These are phyloP conservation scores for Nicotiana sylvestris DNA, from an alignment of 257 asterid species.

Conservation along the genomic window DNA sequence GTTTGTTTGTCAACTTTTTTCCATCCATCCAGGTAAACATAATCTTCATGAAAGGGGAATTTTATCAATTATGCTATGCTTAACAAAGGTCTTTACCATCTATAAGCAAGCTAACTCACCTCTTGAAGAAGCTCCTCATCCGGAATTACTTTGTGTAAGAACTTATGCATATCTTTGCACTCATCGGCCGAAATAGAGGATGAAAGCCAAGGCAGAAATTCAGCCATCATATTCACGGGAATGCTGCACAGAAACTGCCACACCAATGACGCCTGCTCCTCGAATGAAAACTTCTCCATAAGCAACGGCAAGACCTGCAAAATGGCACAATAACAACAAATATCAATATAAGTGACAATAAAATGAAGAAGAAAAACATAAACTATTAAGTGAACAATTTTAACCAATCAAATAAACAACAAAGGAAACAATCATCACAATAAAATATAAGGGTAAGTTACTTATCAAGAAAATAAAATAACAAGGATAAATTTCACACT, in stretches of 20 bases:
- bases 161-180: conserved; percentile 79
- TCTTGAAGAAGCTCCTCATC: conserved; percentile 83
- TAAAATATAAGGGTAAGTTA: conserved; percentile 8
- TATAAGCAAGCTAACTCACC: conserved; percentile 37
- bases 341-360: background rate
- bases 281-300: conserved; percentile 77
- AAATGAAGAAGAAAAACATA: background rate
- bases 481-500: background rate
- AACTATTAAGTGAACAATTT: background rate
- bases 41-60: conserved; percentile 44
- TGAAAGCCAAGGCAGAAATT: conserved; percentile 97
- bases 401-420: background rate
- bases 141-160: conserved; percentile 80
- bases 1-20: conserved; percentile 59
- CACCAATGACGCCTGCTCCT: conserved; percentile 94
- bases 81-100: conserved; percentile 11
- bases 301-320: conserved; percentile 85
- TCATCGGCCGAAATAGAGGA: conserved; percentile 82
- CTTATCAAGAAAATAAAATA: background rate
- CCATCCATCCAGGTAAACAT: conserved; percentile 99
- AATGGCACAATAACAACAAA: conserved; percentile 13
- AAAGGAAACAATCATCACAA: background rate
- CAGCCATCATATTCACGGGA: conserved; percentile 98
- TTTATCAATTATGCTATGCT: conserved; percentile 33
- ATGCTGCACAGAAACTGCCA: conserved; percentile 99